These are phyloP conservation scores for Aureobasidium sp. DNA, from an alignment of 2,329 filamentous ascomycete genomes.

Conservation along the genomic window DNA sequence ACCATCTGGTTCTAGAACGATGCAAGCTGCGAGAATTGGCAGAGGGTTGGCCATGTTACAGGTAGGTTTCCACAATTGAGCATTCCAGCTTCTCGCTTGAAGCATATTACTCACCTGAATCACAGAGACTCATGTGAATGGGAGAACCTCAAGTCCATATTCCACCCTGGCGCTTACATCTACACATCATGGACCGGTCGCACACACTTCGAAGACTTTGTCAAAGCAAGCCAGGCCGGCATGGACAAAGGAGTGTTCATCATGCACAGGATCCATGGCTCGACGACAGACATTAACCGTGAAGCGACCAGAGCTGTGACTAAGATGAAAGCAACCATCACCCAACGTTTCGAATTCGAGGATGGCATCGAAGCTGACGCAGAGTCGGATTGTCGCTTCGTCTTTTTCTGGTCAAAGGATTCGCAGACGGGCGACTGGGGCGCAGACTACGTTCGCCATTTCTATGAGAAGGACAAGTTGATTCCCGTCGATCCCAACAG, in stretches of 20 bases:
- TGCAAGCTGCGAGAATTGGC: constrained; percentile 44
- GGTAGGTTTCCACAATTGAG: constrained; percentile 22
- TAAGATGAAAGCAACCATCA: constrained; percentile 48
- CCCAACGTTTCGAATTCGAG: constrained; percentile 41
- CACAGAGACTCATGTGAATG: constrained; percentile 43
- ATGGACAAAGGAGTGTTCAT: constrained; percentile 40
- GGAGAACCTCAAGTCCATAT: constrained; percentile 47
- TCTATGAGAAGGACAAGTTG: constrained; percentile 50
- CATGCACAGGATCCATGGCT: constrained; percentile 39
- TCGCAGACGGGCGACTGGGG: constrained; percentile 32
- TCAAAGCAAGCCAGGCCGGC: constrained; percentile 33
- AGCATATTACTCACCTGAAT: neutral
- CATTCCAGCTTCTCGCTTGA: no score
- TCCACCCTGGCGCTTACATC: constrained; percentile 42
- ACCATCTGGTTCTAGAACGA: constrained; percentile 38
- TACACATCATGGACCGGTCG: constrained; percentile 48
- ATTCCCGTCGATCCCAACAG: constrained; percentile 39
- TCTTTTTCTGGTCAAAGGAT: constrained; percentile 22
- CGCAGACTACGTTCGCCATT: constrained; percentile 41
- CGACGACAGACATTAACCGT: constrained; percentile 37
- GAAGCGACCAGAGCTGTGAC: constrained; percentile 38
- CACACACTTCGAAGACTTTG: constrained; percentile 36
- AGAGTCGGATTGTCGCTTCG: constrained; percentile 38
- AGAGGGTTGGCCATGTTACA: constrained; percentile 45
- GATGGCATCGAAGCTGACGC: constrained; percentile 37